Evolutionary conservation across 352 stramenopile genomes (phyloP), one percentile per base, ranked within the genome.

Genomic region (Globisporangium carolinianum): DNA sequence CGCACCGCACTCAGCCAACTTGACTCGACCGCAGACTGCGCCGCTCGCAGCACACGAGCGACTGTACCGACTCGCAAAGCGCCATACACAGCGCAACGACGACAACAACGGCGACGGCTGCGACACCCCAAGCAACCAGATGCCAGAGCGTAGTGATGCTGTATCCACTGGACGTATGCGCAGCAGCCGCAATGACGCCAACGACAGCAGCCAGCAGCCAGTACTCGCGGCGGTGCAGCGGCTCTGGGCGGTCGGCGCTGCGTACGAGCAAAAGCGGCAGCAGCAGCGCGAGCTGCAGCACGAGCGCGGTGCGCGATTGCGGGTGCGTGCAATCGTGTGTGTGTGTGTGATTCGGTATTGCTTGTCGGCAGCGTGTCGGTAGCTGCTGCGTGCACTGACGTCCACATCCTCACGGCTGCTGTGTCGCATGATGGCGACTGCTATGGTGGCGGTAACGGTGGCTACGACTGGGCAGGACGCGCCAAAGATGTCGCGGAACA

Each of bases 401-500:
- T 4, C 18, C 18, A 48, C 14, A 12, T 24, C 24, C 45, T 55
- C 7, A 50, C 9, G 43, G 35, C 7, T 35, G 6, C 7, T 43
- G 7, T 43, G 39, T 43, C 11, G 24, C 24, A 24, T 24, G 24
- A 24, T 24, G 24, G 24, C 24, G 24, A 24, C 24, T 24, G 24
- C 24, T 24, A 24, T 24, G 24, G 24, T 24, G n/a, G 10, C 32
- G n/a, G 6, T 51, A 4, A 6, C 38, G 12, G n/a, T 4, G 32
- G 51, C 43, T 63, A n/a, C 10, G 41, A 4, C 51, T 11, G n/a
- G 17, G 8, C 37, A 88, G 74, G 62, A 56, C 48, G 61, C 57
- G 6, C 65, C 69, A 17, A 87, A 86, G 61, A 63, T 90, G 41
- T 87, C 64, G 49, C 55, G 38, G 18, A 72, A 67, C 57, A 90